phyloP scores from a whole-genome alignment of 2,329 filamentous ascomycete genomes.

The Fusarium torulosum region DNA sequence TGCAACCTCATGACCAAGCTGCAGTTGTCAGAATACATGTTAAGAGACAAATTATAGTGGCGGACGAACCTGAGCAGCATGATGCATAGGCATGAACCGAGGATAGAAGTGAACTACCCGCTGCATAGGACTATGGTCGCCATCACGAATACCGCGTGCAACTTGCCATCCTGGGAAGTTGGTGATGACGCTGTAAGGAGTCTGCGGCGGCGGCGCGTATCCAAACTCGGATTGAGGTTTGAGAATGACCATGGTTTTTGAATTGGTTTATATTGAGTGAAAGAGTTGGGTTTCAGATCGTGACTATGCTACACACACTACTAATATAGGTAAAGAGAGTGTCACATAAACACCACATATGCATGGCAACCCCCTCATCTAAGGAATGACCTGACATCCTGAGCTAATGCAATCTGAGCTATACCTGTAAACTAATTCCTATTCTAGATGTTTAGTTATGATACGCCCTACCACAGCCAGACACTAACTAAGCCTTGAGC shows the following conservation, averaged over 20 bases:
- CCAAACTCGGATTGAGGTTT: conserved; percentile 57
- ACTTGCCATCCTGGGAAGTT: conserved; percentile 60
- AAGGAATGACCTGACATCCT: too few relatives aligned
- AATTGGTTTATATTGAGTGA: background rate
- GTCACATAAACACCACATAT: background rate
- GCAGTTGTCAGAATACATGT: background rate
- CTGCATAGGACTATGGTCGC: conserved; percentile 53
- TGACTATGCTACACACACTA: background rate
- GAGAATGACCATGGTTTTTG: conserved; percentile 52
- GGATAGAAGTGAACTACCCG: conserved; percentile 60
- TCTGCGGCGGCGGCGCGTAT: conserved; percentile 61
- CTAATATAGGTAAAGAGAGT: background rate
- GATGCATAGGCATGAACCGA: conserved; percentile 59
- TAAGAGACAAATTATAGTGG: too few relatives aligned
- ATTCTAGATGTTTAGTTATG: too few relatives aligned
- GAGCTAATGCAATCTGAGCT: too few relatives aligned
- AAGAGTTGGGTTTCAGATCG: background rate
- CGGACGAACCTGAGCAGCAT: conserved; percentile 50
- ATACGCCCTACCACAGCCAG: background rate
- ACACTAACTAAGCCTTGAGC: too few relatives aligned
- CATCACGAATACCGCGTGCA: conserved; percentile 56
- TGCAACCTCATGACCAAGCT: conserved; percentile 56
- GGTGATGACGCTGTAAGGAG: conserved; percentile 61
- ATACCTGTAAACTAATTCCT: too few relatives aligned
- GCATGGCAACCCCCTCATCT: background rate